Evolutionary conservation across 139 green algal genomes (phyloP), one percentile per base, ranked within the genome.

Genomic region (Chlorella sp.): DNA sequence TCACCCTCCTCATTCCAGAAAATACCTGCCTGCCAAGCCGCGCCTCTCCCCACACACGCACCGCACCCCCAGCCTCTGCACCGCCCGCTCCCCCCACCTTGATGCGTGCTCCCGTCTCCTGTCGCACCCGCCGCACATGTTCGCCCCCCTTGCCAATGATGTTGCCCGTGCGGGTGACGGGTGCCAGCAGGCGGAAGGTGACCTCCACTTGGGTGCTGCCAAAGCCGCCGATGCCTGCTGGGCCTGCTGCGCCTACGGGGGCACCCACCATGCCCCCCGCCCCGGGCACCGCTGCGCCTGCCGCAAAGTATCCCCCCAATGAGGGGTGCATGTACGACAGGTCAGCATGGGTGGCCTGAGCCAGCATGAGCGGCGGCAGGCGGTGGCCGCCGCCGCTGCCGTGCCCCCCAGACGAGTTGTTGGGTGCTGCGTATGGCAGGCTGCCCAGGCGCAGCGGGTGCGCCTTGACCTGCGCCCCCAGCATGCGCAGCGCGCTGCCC

Each of bases 61-160:
- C 48, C n/a, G n/a, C n/a, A n/a, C n/a, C n/a, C n/a, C n/a, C n/a
- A n/a, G n/a, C n/a, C 48, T 9, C 48, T 57, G 48, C 48, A 9
- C 48, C 7, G 48, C 48, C 48, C 48, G n/a, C n/a, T n/a, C 11
- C 21, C 11, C 89, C 64, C 48, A 93, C 89, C 82, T 93, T 92
- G 36, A 93, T 81, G 28, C 78, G 66, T 15, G 91, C 91, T 4
- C 90, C 91, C 28, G 91, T 93, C 75, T 93, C 91, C 30, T 18
- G 22, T 5, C 91, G 79, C 36, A 93, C 53, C 1, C 89, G 89
- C 42, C 76, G 80, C 48, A 93, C 81, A 32, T 91, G 85, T 40
- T 93, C 91, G 26, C 91, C 91, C 34, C 78, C 66, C n/a, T 90
- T 73, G 42, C 90, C 91, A 32, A 93, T 89, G 32, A 93, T 86